Base-by-base conservation (phyloP, 805 yeast species). In the Kregervanrija delftensis region DNA sequence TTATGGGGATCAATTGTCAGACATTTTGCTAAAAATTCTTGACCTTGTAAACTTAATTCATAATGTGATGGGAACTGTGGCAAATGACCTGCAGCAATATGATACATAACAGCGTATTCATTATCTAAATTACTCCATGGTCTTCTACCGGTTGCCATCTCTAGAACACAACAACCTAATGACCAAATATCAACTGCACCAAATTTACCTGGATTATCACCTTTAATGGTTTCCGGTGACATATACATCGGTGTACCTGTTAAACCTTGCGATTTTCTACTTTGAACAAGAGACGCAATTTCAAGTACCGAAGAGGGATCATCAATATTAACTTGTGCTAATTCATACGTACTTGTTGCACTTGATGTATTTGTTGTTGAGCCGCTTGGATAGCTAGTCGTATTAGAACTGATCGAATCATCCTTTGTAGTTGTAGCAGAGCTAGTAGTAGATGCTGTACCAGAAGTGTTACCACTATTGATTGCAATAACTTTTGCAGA, bases 161-260 rank as follows among this genome's bases (percentile, higher is more conserved):
- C 98, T 39, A 91, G 63, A 2, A 93, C 85, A 64, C 96, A 91
- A 64, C 99, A 93, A 3, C 99, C 99, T 36, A 91, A 69, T 0
- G 99, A 88, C 99, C 99, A 93, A 32, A 93, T 86, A 66, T 93
- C 99, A 46, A 71, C 75, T 3, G 81, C 79, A 3, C 90, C 90
- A 51, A 73, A 76, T 44, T 71, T 68, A 32, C 82, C 83, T 1
- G 74, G 59, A 1, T 73, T 64, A 5, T 76, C 71, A 2, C 97
- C 97, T 1, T 93, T 86, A 47, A 93, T 87, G 0, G 87, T 86
- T 58, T 93, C 99, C 0, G 99, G 99, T 0, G 98, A 88, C 98
- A 93, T 91, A 66, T 93, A 93, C 97, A 91, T 93, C 12, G 98
- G 98, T 0, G 99, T 93, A 35, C 99, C 99, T 2, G 95, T 81